A percentile compares a stretch with the other conserved stretches of the same genome.
Conservation (phyloP, 805 yeast genomes). For the Schwanniomyces occidentalis region DNA sequence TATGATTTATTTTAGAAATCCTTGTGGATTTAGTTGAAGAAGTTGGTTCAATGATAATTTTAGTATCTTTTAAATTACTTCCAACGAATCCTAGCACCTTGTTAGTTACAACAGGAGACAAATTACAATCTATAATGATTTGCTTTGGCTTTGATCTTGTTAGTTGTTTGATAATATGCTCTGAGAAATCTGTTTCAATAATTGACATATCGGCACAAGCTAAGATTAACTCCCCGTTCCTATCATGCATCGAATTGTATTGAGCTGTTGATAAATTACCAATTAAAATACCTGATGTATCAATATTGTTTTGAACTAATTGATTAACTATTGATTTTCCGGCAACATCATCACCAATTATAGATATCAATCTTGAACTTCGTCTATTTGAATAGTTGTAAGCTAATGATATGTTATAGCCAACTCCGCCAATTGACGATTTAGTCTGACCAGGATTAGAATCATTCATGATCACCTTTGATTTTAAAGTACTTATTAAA, state of each 20-base stretch:
- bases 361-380: constrained; percentile 50
- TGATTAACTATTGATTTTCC: constrained; percentile 42
- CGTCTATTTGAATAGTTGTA: constrained; percentile 32
- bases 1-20: constrained; percentile 36
- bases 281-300: constrained; percentile 39
- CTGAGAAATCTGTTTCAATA: constrained; percentile 46
- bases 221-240: constrained; percentile 60
- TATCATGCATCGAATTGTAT: constrained; percentile 68
- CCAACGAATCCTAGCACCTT: constrained; percentile 30
- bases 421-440: constrained; percentile 80
- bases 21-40: constrained; percentile 61
- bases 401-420: constrained; percentile 74
- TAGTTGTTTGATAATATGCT: constrained; percentile 45
- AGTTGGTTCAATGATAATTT: constrained; percentile 73
- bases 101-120: constrained; percentile 45
- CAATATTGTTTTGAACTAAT: constrained; percentile 26
- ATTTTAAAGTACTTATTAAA: constrained; percentile 52
- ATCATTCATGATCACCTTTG: constrained; percentile 42
- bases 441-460: constrained; percentile 69
- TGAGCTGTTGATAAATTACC: constrained; percentile 53
- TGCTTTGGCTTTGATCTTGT: constrained; percentile 42
- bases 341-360: constrained; percentile 59
- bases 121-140: constrained; percentile 69
- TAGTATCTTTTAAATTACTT: constrained; percentile 16
- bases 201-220: constrained; percentile 89